A percentile compares a stretch with the other conserved stretches of the same genome.
Evolutionary conservation across 2,329 filamentous ascomycete genomes (phyloP).

Genomic region (Exophiala sp.): DNA sequence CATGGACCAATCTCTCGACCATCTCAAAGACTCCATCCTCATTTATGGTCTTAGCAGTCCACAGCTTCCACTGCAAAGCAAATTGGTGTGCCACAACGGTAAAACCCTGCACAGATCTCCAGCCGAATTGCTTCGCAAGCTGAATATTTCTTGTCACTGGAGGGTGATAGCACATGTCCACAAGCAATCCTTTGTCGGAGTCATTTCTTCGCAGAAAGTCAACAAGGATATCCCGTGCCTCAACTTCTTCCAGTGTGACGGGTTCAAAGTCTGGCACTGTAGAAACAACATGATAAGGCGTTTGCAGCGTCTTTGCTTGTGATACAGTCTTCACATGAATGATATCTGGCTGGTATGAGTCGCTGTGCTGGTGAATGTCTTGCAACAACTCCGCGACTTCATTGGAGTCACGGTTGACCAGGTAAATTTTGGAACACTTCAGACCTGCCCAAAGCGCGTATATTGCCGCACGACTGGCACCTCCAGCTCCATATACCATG

Average conservation of each 20-base stretch:
- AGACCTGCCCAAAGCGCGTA: constrained; percentile 58
- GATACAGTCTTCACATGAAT: constrained; percentile 15
- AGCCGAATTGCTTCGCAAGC: not conserved
- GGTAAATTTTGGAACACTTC: constrained; percentile 27
- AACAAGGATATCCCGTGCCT: constrained; percentile 28
- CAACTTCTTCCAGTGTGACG: constrained; percentile 30
- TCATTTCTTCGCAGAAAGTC: constrained; percentile 27
- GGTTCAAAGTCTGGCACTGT: constrained; percentile 40
- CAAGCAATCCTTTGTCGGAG: not conserved
- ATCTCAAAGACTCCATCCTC: not conserved
- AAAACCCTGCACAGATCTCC: not conserved
- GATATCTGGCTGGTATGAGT: not conserved
- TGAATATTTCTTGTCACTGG: not conserved
- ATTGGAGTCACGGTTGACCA: constrained; percentile 28
- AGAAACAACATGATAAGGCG: constrained; percentile 37
- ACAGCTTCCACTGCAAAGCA: not conserved
- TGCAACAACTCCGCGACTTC: constrained; percentile 2
- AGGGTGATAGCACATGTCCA: constrained; percentile 10
- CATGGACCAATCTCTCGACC: not conserved
- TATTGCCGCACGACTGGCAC: constrained; percentile 73
- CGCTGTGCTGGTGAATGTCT: not conserved
- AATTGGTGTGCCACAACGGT: not conserved
- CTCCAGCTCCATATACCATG: constrained; percentile 56
- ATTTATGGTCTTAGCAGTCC: not conserved
- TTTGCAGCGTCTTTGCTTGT: constrained; percentile 27